Percentiles rank a stretch among this genome's conserved stretches.
Evolutionary conservation across 2,329 filamentous ascomycete genomes (phyloP).

Genomic region (Pseudocercospora crystallina): DNA sequence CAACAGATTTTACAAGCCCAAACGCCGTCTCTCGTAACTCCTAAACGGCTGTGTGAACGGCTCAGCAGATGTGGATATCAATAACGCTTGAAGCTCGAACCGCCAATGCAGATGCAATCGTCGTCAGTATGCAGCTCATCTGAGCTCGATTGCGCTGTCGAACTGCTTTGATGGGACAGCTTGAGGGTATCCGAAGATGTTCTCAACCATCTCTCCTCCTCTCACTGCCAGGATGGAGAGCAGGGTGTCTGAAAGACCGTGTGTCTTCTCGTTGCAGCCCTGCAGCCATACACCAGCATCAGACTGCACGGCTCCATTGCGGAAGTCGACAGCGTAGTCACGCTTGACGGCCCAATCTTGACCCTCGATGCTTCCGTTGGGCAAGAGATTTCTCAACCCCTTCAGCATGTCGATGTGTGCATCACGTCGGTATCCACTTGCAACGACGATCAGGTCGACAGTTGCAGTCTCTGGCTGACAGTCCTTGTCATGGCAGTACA

Average conservation of each 20-base stretch:
- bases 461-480: conserved; percentile 59
- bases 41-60: too few species aligned
- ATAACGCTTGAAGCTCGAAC: too few species aligned
- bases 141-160: too few species aligned
- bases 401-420: conserved; percentile 76
- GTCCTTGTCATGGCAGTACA: conserved; percentile 43
- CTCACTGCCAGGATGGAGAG: conserved; percentile 38
- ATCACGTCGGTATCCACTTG: conserved; percentile 80
- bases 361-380: conserved; percentile 47
- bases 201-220: conserved; percentile 40
- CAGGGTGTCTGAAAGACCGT: conserved; percentile 64
- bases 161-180: too few species aligned
- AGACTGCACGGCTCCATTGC: conserved; percentile 63
- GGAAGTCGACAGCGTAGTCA: conserved; percentile 76
- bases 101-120: too few species aligned
- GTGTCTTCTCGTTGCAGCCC: conserved; percentile 88
- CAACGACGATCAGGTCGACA: conserved; percentile 79
- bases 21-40: too few species aligned
- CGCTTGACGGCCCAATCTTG: conserved; percentile 67
- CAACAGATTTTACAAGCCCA: too few species aligned
- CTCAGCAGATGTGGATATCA: too few species aligned
- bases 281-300: conserved; percentile 87
- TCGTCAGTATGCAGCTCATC: too few species aligned
- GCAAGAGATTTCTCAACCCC: conserved; percentile 65
- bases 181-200: conserved; percentile 34